Conservation (phyloP, 768 basidiomycete species). For the Boletus reticulatus region DNA sequence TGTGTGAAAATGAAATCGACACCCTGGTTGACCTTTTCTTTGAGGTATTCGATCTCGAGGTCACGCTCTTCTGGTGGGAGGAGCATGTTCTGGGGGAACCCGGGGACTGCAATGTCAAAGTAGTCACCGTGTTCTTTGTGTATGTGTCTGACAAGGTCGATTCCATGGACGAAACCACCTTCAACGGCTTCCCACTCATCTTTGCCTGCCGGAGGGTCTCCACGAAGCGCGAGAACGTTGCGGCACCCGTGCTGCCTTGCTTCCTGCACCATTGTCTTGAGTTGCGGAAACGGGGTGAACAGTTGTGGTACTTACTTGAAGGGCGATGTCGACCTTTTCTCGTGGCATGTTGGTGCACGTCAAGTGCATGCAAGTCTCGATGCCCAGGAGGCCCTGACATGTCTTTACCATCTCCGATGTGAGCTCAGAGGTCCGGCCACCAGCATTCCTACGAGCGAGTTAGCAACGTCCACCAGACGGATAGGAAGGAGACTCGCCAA, state of each 20-base stretch:
- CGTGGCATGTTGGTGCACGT: slow-evolving; percentile 99
- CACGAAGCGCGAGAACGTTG: slow-evolving; percentile 90
- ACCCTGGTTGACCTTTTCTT: slow-evolving; percentile 89
- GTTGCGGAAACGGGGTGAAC: slow-evolving; percentile 1
- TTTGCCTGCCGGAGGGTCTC: slow-evolving; percentile 87
- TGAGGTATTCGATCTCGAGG: slow-evolving; percentile 80
- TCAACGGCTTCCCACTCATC: slow-evolving; percentile 92
- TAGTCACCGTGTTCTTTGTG: slow-evolving; percentile 81
- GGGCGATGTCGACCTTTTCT: slow-evolving; percentile 90
- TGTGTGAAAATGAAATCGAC: slow-evolving; percentile 96
- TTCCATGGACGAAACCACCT: slow-evolving; percentile 85
- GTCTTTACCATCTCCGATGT: slow-evolving; percentile 94
- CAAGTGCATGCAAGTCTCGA: slow-evolving; percentile 98
- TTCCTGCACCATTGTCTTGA: slow-evolving; percentile 50
- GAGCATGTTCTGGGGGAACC: slow-evolving; percentile 82
- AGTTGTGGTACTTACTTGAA: slow-evolving; percentile 56
- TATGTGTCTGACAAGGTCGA: slow-evolving; percentile 91
- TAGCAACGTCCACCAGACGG: background rate
- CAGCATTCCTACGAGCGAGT: slow-evolving; percentile 75
- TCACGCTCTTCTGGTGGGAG: slow-evolving; percentile 72
- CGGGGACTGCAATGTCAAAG: slow-evolving; percentile 93
- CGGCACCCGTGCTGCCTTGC: slow-evolving; percentile 87
- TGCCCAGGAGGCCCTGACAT: slow-evolving; percentile 87
- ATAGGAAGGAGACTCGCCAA: slow-evolving; percentile 49
- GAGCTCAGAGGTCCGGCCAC: slow-evolving; percentile 91